Conservation (phyloP, 371 early-diverging fungal genomes). For the Funneliformis caledonium region DNA sequence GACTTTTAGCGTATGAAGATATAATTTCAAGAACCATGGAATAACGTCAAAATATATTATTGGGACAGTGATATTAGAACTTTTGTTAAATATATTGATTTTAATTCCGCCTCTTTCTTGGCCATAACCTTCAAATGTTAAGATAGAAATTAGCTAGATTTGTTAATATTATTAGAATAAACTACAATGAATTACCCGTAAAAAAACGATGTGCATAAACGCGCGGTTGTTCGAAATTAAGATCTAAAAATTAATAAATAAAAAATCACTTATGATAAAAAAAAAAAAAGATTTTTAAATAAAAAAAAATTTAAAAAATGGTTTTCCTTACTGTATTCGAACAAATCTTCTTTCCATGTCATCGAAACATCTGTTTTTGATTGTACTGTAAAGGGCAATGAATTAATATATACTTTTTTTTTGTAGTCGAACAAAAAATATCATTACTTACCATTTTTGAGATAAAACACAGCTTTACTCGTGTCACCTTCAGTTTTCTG, state of each 20-base stretch:
- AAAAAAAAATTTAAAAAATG: neutral
- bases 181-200: conserved; percentile 53
- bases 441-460: conserved; percentile 44
- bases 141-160: neutral
- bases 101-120: conserved; percentile 86
- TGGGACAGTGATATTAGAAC: conserved; percentile 49
- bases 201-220: conserved; percentile 75
- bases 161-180: neutral
- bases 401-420: neutral
- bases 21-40: conserved; percentile 92
- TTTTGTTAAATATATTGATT: conserved; percentile 70
- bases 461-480: conserved; percentile 10
- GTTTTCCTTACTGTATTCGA: conserved; percentile 51
- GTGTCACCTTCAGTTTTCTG: neutral
- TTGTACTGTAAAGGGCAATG: neutral
- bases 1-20: conserved; percentile 82
- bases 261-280: neutral
- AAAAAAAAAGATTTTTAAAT: neutral
- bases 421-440: neutral
- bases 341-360: conserved; percentile 52
- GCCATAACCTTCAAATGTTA: conserved; percentile 59
- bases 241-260: conserved; percentile 42
- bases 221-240: conserved; percentile 52
- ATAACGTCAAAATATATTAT: conserved; percentile 77
- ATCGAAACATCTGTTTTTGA: conserved; percentile 40